A percentile compares a stretch with the other conserved stretches of the same genome.
Evolutionary conservation across 345 rosid species (phyloP).

Genomic region (Mangifera indica): DNA sequence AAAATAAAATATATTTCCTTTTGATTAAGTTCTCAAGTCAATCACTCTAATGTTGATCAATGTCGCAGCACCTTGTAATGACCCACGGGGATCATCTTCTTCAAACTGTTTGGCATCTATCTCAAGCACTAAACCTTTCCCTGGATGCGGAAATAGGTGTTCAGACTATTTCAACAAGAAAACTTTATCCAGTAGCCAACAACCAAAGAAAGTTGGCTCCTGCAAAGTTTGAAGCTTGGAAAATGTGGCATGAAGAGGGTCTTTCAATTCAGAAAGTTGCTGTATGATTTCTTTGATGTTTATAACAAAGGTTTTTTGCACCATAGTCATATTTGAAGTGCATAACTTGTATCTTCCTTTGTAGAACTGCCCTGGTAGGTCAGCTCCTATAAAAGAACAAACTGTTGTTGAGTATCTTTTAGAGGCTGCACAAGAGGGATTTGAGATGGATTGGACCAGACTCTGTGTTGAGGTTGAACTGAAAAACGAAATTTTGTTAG

Average conservation of each 20-base stretch:
- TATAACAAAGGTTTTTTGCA: not conserved
- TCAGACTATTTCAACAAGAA: constrained; percentile 11
- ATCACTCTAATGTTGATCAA: constrained; percentile 3
- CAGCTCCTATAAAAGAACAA: constrained; percentile 47
- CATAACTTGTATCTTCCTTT: constrained; percentile 2
- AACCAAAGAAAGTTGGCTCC: constrained; percentile 28
- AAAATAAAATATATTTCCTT: not conserved
- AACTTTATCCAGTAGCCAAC: constrained; percentile 13
- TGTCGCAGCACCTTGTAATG: constrained; percentile 43
- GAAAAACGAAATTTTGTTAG: constrained; percentile 26
- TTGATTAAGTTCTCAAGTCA: not conserved
- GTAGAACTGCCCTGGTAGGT: constrained; percentile 40
- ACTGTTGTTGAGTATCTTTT: constrained; percentile 42
- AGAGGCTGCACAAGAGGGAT: constrained; percentile 43
- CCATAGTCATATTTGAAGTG: not conserved
- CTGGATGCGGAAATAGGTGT: constrained; percentile 35
- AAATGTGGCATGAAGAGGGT: constrained; percentile 44
- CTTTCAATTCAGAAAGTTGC: constrained; percentile 37
- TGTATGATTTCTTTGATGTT: constrained; percentile 28
- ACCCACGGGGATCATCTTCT: constrained; percentile 43
- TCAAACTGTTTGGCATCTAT: constrained; percentile 28
- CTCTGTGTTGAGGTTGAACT: constrained; percentile 37
- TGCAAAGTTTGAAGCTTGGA: constrained; percentile 50
- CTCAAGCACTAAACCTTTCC: constrained; percentile 38
- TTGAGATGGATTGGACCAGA: constrained; percentile 35